phyloP scores from a whole-genome alignment of 1,284 basidiomycete species.

The Calocybe gambosa region DNA sequence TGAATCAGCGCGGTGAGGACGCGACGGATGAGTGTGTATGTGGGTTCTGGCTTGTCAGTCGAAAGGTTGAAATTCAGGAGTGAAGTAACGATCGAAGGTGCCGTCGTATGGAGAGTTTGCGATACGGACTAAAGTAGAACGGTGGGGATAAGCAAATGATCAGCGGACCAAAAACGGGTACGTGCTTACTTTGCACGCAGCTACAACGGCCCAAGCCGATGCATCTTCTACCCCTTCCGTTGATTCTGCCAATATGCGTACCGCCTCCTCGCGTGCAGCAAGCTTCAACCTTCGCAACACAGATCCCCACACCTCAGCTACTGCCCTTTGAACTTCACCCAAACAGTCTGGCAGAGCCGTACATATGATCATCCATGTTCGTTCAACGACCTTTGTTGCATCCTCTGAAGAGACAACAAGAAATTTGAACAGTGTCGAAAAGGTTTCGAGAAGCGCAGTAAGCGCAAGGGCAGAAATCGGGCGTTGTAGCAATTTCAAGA shows the following conservation, averaged over 20 bases:
- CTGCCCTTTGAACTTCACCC: slow-evolving; percentile 62
- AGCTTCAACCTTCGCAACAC: slow-evolving; percentile 59
- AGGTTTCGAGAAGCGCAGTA: slow-evolving; percentile 56
- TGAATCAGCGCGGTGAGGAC: slow-evolving; percentile 75
- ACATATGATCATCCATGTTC: slow-evolving; percentile 52
- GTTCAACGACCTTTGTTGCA: slow-evolving; percentile 42
- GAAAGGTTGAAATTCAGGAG: slow-evolving; percentile 51
- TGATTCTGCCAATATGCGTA: slow-evolving; percentile 41
- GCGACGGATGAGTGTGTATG: slow-evolving; percentile 57
- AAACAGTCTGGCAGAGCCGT: slow-evolving; percentile 49
- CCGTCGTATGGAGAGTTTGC: slow-evolving; percentile 73
- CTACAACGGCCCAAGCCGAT: slow-evolving; percentile 62
- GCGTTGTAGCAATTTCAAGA: slow-evolving; percentile 54
- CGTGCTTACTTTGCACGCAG: slow-evolving; percentile 63
- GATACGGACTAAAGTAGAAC: slow-evolving; percentile 79
- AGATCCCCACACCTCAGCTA: slow-evolving; percentile 76
- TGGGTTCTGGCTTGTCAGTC: slow-evolving; percentile 34
- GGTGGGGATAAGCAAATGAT: slow-evolving; percentile 5
- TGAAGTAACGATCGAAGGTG: slow-evolving; percentile 54
- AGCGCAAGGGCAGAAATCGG: slow-evolving; percentile 54
- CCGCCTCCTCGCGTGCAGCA: slow-evolving; percentile 43
- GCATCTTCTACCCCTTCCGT: slow-evolving; percentile 48
- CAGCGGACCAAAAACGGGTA: slow-evolving; percentile 1
- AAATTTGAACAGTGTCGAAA: slow-evolving; percentile 63
- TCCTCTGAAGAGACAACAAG: slow-evolving; percentile 56